These are phyloP conservation scores for Vitis hybrid DNA, from an alignment of 177 flowering plant species.

Conservation along the genomic window DNA sequence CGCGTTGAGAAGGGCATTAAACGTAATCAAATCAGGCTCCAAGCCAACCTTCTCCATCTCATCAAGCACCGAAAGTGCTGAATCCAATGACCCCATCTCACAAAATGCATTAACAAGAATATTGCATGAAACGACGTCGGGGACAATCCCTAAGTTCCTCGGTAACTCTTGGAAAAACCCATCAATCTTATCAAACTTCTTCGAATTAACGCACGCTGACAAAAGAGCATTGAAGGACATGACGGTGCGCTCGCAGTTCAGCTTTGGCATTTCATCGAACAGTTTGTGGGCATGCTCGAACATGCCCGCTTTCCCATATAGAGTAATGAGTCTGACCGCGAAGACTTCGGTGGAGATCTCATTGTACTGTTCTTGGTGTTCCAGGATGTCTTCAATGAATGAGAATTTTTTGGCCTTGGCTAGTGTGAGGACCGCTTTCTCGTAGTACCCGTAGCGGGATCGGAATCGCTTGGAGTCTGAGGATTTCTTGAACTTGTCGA, in stretches of 20 bases:
- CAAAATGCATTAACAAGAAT: constrained; percentile 42
- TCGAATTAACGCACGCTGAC: constrained; percentile 37
- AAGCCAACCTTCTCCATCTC: constrained; percentile 47
- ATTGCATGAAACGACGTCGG: constrained; percentile 45
- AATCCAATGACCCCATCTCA: constrained; percentile 40
- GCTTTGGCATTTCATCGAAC: constrained; percentile 67
- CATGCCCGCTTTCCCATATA: constrained; percentile 61
- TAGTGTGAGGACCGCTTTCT: constrained; percentile 37
- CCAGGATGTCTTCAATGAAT: constrained; percentile 46
- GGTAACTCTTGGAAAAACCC: constrained; percentile 41
- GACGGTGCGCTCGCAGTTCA: constrained; percentile 37
- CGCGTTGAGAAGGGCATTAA: constrained; percentile 39
- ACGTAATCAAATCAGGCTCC: constrained; percentile 43
- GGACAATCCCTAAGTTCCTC: constrained; percentile 24
- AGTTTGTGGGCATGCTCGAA: constrained; percentile 47
- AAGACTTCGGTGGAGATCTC: constrained; percentile 40
- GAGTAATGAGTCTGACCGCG: constrained; percentile 33
- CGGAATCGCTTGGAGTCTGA: constrained; percentile 30
- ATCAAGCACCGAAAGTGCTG: constrained; percentile 39
- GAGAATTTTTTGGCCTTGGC: constrained; percentile 31
- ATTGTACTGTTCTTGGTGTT: constrained; percentile 45
- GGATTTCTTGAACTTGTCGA: constrained; percentile 31
- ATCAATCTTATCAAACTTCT: constrained; percentile 38
- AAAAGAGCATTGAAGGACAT: constrained; percentile 57
- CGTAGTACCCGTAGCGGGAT: constrained; percentile 20